Evolutionary conservation across 768 basidiomycete genomes (phyloP), one percentile per base, ranked within the genome.

Genomic region (Tricholomella constricta): DNA sequence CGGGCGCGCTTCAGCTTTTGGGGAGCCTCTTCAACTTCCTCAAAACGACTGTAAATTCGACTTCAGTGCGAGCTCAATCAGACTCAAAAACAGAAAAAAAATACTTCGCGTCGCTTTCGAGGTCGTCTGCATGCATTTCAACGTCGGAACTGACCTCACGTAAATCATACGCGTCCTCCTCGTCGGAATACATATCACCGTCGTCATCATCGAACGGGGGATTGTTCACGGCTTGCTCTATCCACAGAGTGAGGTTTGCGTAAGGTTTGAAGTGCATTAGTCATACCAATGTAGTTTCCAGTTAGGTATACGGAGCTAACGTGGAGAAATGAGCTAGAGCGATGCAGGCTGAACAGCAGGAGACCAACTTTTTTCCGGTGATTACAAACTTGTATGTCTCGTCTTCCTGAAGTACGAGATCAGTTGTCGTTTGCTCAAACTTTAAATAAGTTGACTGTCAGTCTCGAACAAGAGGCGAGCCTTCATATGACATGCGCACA

Each of bases 101-200:
- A 41, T 57, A 83, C 82, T 80, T 79, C 15, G 75, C 80, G 52
- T 83, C 83, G 53, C 75, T 83, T 27, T 78, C 77, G 14, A 88
- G 56, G 12, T 86, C 87, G 32, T 79, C 79, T 1, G 77, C 76
- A 58, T 87, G 78, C 62, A 93, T 76, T 64, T 93, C 90, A 35
- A 91, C 89, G 62, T 94, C 92, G 6, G 87, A 91, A 71, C 86
- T 87, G 48, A 92, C 85, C 52, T 89, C 87, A 34, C 78, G 80
- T n/a, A 90, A 77, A 60, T 84, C 78, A 56, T 79, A 88, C 1
- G 72, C 84, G 25, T 62, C 62, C 43, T 62, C 61, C 45, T 32
- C 82, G 37, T 88, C 78, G 6, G 74, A 73, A 20, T 84, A 85
- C n/a, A 69, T 64, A 47, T 84, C 81, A 15, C 37, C 48, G 36